Conservation (phyloP, 129 eudicot species). For the Artemisia argyi region DNA sequence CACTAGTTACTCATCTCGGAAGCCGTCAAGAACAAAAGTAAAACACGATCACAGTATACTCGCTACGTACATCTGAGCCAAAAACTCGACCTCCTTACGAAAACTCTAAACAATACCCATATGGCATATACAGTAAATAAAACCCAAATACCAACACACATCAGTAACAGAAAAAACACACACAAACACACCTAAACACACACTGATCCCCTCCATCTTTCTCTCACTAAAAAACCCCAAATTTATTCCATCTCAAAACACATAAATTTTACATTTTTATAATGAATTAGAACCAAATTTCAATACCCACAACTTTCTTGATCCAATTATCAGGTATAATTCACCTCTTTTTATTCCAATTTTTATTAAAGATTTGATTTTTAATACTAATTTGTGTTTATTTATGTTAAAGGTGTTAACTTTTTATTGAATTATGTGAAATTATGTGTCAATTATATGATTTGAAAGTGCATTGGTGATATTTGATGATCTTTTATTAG, state of each 20-base stretch:
- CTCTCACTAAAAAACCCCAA: constrained; percentile 35
- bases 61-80: background rate
- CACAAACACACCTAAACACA: constrained; percentile 12
- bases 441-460: constrained; percentile 10
- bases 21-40: too few species aligned
- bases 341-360: background rate
- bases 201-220: constrained; percentile 24
- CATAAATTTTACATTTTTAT: constrained; percentile 16
- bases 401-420: constrained; percentile 10
- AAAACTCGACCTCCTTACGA: background rate
- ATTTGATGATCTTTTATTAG: constrained; percentile 11
- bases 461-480: constrained; percentile 30
- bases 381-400: background rate
- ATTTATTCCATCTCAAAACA: constrained; percentile 19
- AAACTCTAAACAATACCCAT: too few species aligned
- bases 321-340: constrained; percentile 30
- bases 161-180: background rate
- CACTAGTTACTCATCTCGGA: too few species aligned
- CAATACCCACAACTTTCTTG: constrained; percentile 3
- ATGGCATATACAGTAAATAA: background rate
- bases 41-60: too few species aligned
- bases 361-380: background rate
- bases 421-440: constrained; percentile 8
- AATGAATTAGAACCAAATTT: constrained; percentile 3
- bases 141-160: constrained; percentile 1